These are phyloP conservation scores for Spencermartinsiella ligniputridi DNA, from an alignment of 1,139 yeast species.

Conservation along the genomic window DNA sequence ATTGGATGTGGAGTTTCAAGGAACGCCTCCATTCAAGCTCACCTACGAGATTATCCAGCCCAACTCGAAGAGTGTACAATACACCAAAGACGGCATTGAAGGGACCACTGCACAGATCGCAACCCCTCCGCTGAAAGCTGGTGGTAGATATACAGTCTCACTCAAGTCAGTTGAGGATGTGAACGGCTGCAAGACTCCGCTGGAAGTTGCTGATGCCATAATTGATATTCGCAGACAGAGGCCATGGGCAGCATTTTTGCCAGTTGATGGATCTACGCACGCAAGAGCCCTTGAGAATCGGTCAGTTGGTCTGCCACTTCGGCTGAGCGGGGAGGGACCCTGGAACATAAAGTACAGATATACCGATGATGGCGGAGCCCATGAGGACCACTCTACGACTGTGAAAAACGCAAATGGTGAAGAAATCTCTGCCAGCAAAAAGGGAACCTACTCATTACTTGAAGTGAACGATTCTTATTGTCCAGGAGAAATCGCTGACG, in stretches of 20 bases:
- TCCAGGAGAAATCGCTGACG: slow-evolving; percentile 48
- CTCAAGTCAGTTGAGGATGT: slow-evolving; percentile 66
- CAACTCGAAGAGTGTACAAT: slow-evolving; percentile 41
- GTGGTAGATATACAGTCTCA: slow-evolving; percentile 66
- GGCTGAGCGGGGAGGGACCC: slow-evolving; percentile 47
- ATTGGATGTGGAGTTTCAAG: slow-evolving; percentile 61
- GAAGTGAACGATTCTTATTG: slow-evolving; percentile 65
- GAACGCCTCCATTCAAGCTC: slow-evolving; percentile 73
- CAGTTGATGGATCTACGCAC: slow-evolving; percentile 32
- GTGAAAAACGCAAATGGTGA: slow-evolving; percentile 29
- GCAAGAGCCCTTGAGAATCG: slow-evolving; percentile 50
- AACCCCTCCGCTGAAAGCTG: slow-evolving; percentile 53
- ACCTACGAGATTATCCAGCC: slow-evolving; percentile 58
- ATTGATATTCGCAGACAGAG: slow-evolving; percentile 63
- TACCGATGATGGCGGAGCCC: slow-evolving; percentile 15
- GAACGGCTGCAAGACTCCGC: slow-evolving; percentile 68
- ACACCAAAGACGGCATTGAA: slow-evolving; percentile 42
- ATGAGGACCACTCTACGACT: slow-evolving; percentile 13
- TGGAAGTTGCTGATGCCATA: slow-evolving; percentile 53
- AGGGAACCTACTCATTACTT: slow-evolving; percentile 61
- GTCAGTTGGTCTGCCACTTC: slow-evolving; percentile 53
- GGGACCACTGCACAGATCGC: slow-evolving; percentile 40
- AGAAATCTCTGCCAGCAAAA: slow-evolving; percentile 42
- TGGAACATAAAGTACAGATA: slow-evolving; percentile 43
- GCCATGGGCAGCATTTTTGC: slow-evolving; percentile 51